phyloP scores from a whole-genome alignment of 2,329 filamentous ascomycete species.

The Diaporthe citri region DNA sequence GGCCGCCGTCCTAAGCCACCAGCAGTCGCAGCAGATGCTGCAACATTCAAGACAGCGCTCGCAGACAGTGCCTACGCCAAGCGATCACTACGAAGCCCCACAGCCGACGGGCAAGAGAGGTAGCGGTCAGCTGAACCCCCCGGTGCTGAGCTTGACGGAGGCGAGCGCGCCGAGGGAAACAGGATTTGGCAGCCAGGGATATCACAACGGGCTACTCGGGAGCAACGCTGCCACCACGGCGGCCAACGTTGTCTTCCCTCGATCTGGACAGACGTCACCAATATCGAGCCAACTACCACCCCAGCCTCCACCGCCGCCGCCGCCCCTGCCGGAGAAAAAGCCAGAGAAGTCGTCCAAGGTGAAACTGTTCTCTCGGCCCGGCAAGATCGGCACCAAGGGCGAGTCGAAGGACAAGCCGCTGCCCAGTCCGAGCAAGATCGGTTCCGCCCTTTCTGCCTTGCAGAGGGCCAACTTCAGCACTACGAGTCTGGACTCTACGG shows the following conservation, averaged over 20 bases:
- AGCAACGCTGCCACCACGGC: slow-evolving; percentile 75
- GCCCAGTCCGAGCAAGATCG: slow-evolving; percentile 80
- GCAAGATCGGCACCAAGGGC: slow-evolving; percentile 79
- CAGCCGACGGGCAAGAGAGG: slow-evolving; percentile 54
- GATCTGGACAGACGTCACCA: slow-evolving; percentile 69
- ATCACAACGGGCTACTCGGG: slow-evolving; percentile 73
- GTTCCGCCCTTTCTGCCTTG: slow-evolving; percentile 74
- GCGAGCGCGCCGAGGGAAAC: slow-evolving; percentile 72
- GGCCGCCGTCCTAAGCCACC: slow-evolving; percentile 77
- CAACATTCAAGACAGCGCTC: slow-evolving; percentile 75
- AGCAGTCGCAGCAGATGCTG: slow-evolving; percentile 59
- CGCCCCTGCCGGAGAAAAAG: slow-evolving; percentile 69
- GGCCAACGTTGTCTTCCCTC: slow-evolving; percentile 79
- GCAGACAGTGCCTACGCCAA: slow-evolving; percentile 76
- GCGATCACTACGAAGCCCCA: slow-evolving; percentile 55
- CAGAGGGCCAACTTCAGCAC: slow-evolving; percentile 79
- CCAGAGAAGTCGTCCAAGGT: slow-evolving; percentile 79
- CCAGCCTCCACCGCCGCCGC: slow-evolving; percentile 54
- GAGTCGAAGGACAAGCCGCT: slow-evolving; percentile 75
- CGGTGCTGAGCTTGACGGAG: slow-evolving; percentile 73
- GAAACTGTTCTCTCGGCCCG: slow-evolving; percentile 84
- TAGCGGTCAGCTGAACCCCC: slow-evolving; percentile 69
- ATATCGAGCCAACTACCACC: slow-evolving; percentile 49
- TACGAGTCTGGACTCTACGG: slow-evolving; percentile 75
- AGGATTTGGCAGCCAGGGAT: slow-evolving; percentile 63